Evolutionary conservation across 2,329 filamentous ascomycete species (phyloP).

Genomic region (Arachnomyces sp.): DNA sequence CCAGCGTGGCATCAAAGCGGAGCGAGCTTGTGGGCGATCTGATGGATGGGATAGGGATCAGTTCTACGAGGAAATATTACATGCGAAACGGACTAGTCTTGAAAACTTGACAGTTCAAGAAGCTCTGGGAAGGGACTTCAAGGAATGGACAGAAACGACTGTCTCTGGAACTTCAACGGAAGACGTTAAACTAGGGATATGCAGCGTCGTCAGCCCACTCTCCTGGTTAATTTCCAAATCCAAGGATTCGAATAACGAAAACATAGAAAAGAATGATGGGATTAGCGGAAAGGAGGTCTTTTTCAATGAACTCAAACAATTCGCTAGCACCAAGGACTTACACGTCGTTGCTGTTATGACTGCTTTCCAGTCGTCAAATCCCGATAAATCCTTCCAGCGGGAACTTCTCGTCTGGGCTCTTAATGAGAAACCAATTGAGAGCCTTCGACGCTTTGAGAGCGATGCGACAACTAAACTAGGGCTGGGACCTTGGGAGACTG

Average conservation of each 20-base stretch:
- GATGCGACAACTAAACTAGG: constrained; percentile 37
- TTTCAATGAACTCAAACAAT: constrained; percentile 34
- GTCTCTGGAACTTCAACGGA: constrained; percentile 11
- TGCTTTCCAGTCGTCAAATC: constrained; percentile 38
- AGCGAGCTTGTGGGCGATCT: constrained; percentile 1
- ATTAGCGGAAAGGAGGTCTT: constrained; percentile 23
- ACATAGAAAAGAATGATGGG: constrained; percentile 15
- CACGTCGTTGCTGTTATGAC: constrained; percentile 54
- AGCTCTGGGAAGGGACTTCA: constrained; percentile 55
- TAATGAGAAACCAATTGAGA: constrained; percentile 27
- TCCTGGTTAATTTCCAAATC: constrained; percentile 47
- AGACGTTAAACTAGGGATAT: constrained; percentile 44
- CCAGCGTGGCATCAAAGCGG: constrained; percentile 21
- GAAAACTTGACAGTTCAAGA: constrained; percentile 46
- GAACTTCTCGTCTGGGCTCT: constrained; percentile 46
- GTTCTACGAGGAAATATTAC: constrained; percentile 45
- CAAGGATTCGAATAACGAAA: constrained; percentile 3
- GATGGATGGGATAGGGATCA: constrained; percentile 35
- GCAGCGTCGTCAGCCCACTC: constrained; percentile 50
- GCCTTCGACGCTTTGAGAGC: constrained; percentile 39
- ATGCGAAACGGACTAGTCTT: constrained; percentile 48
- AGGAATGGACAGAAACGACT: constrained; percentile 47
- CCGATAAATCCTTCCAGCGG: constrained; percentile 38
- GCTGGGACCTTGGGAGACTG: constrained; percentile 25
- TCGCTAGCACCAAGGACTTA: constrained; percentile 39